Evolutionary conservation across 345 rosid genomes (phyloP).

Genomic region (Orychophragmus violaceus): DNA sequence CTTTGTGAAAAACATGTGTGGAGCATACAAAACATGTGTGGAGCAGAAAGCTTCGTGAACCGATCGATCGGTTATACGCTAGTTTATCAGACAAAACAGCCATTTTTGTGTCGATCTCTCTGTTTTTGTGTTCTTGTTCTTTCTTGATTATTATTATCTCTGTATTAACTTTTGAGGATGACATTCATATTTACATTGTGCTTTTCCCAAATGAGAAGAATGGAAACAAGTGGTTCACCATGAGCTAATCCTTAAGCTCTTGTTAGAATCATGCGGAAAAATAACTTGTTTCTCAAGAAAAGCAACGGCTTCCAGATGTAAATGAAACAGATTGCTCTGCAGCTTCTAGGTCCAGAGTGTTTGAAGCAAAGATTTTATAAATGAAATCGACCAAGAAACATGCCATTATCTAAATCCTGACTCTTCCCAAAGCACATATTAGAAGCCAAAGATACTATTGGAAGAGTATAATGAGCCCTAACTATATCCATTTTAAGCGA

Average conservation of each 20-base stretch:
- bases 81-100: too few species aligned
- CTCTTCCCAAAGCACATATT: slow-evolving; percentile 17
- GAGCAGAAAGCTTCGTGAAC: too few species aligned
- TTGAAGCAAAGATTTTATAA: slow-evolving; percentile 18
- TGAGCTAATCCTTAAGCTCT: slow-evolving; percentile 33
- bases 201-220: background rate
- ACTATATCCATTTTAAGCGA: background rate
- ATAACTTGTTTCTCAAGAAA: slow-evolving; percentile 13
- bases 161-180: background rate
- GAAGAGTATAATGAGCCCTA: background rate
- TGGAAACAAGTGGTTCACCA: slow-evolving; percentile 18
- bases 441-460: slow-evolving; percentile 27
- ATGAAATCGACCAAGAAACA: slow-evolving; percentile 17
- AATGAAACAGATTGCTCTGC: slow-evolving; percentile 26
- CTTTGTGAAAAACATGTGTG: too few species aligned
- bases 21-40: too few species aligned
- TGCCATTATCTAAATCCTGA: slow-evolving; percentile 17
- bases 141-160: background rate
- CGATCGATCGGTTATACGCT: too few species aligned
- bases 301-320: slow-evolving; percentile 18
- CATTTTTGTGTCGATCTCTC: background rate
- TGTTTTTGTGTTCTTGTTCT: background rate
- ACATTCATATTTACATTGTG: background rate
- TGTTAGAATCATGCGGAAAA: slow-evolving; percentile 29
- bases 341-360: slow-evolving; percentile 29